These are phyloP conservation scores for Arabidopsis thaliana DNA, from an alignment of 345 rosid species.

Conservation along the genomic window DNA sequence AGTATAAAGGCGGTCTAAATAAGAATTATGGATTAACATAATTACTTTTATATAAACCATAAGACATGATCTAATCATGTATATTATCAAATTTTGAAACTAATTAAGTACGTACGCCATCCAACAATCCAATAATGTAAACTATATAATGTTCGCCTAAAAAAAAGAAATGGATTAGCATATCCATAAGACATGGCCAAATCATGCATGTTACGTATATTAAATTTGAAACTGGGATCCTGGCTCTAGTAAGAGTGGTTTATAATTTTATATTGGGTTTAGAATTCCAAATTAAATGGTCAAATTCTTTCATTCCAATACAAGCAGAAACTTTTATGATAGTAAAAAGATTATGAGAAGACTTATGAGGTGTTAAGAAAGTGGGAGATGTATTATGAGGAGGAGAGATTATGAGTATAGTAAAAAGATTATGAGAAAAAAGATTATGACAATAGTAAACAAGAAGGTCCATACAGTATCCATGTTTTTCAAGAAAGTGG, in stretches of 20 bases:
- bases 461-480: too few relatives aligned
- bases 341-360: too few relatives aligned
- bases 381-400: too few relatives aligned
- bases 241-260: slow-evolving; percentile 1
- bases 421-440: too few relatives aligned
- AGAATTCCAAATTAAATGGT: not conserved
- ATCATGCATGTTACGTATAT: slow-evolving; percentile 10
- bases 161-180: not conserved
- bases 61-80: slow-evolving; percentile 2
- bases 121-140: too few relatives aligned
- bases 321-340: not conserved
- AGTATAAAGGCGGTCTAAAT: not conserved
- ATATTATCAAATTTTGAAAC: too few relatives aligned
- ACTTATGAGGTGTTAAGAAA: too few relatives aligned
- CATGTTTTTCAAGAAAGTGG: too few relatives aligned
- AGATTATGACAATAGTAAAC: too few relatives aligned
- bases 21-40: slow-evolving; percentile 18
- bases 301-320: not conserved
- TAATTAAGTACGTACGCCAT: too few relatives aligned
- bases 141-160: too few relatives aligned
- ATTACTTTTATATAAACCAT: not conserved
- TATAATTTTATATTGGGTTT: not conserved
- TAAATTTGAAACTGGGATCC: slow-evolving; percentile 5
- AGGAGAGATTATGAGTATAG: too few relatives aligned
- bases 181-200: slow-evolving; percentile 9